Percentiles rank a stretch among this genome's conserved stretches.
phyloP scores from a whole-genome alignment of 202 grass and related monocot species.

The Panicum hallii region DNA sequence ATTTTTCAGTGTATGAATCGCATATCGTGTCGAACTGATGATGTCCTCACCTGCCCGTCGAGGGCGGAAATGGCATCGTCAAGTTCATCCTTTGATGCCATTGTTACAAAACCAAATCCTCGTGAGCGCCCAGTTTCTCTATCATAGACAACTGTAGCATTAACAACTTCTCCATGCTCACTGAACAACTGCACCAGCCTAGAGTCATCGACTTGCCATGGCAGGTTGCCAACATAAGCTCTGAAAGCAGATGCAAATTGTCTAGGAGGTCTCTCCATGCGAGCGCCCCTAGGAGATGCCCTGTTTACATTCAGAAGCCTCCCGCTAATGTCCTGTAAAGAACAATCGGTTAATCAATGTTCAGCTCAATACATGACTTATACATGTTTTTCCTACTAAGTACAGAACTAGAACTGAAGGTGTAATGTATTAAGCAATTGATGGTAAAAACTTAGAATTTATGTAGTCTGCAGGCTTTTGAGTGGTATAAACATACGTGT shows the following conservation, averaged over 20 bases:
- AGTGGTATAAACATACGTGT: background rate
- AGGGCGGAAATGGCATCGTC: slow-evolving; percentile 89
- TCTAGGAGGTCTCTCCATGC: slow-evolving; percentile 64
- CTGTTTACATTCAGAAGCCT: slow-evolving; percentile 83
- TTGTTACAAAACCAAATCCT: slow-evolving; percentile 87
- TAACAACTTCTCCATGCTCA: slow-evolving; percentile 78
- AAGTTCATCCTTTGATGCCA: slow-evolving; percentile 77
- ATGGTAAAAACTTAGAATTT: background rate
- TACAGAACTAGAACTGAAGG: background rate
- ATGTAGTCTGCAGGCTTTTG: background rate
- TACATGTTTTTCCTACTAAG: background rate
- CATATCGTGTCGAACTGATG: background rate
- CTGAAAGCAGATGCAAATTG: slow-evolving; percentile 58
- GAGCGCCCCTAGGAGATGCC: slow-evolving; percentile 76
- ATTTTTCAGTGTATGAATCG: background rate
- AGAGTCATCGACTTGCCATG: slow-evolving; percentile 84
- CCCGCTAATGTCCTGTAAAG: slow-evolving; percentile 70
- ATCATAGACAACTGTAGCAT: slow-evolving; percentile 69
- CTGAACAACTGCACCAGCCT: slow-evolving; percentile 76
- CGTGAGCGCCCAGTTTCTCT: slow-evolving; percentile 84
- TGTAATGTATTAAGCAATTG: background rate
- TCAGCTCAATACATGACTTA: slow-evolving; percentile 1
- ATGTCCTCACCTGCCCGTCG: slow-evolving; percentile 78
- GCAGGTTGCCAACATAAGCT: slow-evolving; percentile 91
- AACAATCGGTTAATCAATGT: background rate